Base-by-base conservation (phyloP, 2,329 filamentous ascomycete genomes). In the Pyrenochaeta sp. region DNA sequence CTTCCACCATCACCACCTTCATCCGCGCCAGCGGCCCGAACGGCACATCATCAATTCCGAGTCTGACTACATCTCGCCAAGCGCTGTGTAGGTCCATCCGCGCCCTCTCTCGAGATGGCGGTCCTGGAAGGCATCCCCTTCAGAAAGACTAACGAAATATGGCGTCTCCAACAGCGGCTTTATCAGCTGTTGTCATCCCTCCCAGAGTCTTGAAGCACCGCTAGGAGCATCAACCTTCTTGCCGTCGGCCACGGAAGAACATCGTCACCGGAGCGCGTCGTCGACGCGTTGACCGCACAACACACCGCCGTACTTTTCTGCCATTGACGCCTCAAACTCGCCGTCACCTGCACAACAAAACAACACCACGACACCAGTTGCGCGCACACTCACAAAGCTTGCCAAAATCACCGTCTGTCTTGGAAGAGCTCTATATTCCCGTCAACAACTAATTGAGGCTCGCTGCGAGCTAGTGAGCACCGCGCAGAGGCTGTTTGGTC, bases 1-100 rank as follows among this genome's bases (percentile, higher is more conserved):
- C 61, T 54, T 51, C 37, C 56, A 55, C 43, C 54, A 59, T 58
- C 46, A 42, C 46, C 52, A 57, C 9, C 46, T 54, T 44, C 50
- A 22, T 50, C 44, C 52, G 52, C 39, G 30, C 27, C 50, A 50
- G 45, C 56, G 50, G 37, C 45, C 53, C 50, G 25, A 34, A 43
- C 60, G n/a, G 47, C 52, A 61, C 54, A 36, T 54, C 28, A 27
- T 48, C 40, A 10, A 47, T 22, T 27, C 59, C 39, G 63, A 54
- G 51, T 37, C 40, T 42, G 37, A 50, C 56, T 64, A 61, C 62
- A 62, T 68, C 61, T 64, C 67, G 62, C 60, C 56, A 59, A 65
- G 67, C 67, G 65, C 66, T 68, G 67, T 68, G 71, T 72, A 72
- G 67, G 67, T 74, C 58, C 50, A 62, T 64, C 65, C 66, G 62